Evolutionary conservation across 768 basidiomycete species (phyloP).

Genomic region (Auriscalpium vulgare): DNA sequence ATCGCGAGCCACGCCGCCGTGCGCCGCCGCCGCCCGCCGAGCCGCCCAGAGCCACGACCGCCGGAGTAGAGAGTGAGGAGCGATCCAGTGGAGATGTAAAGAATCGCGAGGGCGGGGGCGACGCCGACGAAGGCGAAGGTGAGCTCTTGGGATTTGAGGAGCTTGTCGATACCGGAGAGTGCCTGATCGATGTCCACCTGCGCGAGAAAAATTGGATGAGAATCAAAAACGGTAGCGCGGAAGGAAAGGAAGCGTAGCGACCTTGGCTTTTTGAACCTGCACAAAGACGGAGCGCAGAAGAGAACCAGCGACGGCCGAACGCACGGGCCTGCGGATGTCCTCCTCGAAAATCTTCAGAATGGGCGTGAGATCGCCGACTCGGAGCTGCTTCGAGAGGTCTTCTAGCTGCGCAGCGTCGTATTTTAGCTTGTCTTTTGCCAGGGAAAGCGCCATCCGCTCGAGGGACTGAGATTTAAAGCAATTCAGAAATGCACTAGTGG

Average conservation of each 20-base stretch:
- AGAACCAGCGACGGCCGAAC: conserved; percentile 71
- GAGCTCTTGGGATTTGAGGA: conserved; percentile 89
- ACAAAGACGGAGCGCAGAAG: conserved; percentile 81
- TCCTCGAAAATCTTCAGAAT: conserved; percentile 85
- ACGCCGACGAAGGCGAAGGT: conserved; percentile 97
- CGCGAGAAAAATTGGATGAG: background rate
- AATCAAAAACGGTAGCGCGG: background rate
- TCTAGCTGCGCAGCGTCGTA: conserved; percentile 59
- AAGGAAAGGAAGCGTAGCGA: conserved; percentile 18
- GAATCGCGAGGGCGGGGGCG: conserved; percentile 77
- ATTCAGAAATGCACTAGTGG: too few species aligned
- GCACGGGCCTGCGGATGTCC: conserved; percentile 83
- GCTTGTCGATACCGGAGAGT: conserved; percentile 82
- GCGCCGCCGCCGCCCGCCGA: conserved; percentile 50
- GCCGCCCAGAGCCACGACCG: conserved; percentile 38
- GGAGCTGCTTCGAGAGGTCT: conserved; percentile 55
- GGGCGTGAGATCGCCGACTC: conserved; percentile 77
- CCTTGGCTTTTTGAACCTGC: conserved; percentile 95
- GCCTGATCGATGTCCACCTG: conserved; percentile 92
- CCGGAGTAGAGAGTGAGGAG: conserved; percentile 42
- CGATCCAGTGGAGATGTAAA: conserved; percentile 60
- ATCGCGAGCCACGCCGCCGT: conserved; percentile 62
- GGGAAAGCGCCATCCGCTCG: conserved; percentile 84
- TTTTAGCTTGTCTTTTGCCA: conserved; percentile 74
- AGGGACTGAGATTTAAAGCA: conserved; percentile 49